These are phyloP conservation scores for Rhizophagus sp. DNA, from an alignment of 192 early-diverging fungal genomes.

Conservation along the genomic window DNA sequence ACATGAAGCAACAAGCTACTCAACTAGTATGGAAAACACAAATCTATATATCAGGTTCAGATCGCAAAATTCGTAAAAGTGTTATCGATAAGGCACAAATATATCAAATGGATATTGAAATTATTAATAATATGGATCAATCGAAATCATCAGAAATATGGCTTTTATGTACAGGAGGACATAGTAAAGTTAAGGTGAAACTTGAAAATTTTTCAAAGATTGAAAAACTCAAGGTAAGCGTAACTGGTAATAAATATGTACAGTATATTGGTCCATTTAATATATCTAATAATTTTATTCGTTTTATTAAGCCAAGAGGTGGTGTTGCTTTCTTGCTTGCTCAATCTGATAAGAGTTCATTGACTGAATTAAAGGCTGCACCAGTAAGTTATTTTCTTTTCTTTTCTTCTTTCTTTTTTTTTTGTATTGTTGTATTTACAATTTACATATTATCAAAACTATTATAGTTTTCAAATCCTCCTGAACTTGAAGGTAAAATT, in stretches of 20 bases:
- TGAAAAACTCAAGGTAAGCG: not conserved
- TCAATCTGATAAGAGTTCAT: not conserved
- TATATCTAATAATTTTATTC: not conserved
- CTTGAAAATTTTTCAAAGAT: not conserved
- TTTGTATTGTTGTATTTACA: not conserved
- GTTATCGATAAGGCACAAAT: not conserved
- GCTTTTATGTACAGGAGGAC: not conserved
- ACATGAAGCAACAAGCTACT: not conserved
- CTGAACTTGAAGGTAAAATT: not conserved
- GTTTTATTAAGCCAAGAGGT: not conserved
- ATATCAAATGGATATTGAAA: not conserved
- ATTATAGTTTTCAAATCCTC: not conserved
- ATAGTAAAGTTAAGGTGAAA: not conserved
- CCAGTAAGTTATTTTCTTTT: not conserved
- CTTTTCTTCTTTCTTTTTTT: not conserved
- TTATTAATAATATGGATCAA: not conserved
- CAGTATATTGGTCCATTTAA: not conserved
- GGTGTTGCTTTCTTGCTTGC: not conserved
- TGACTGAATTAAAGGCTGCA: not conserved
- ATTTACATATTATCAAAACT: not conserved
- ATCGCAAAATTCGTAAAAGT: not conserved
- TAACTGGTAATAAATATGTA: too few species aligned
- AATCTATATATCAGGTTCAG: not conserved
- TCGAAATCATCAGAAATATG: not conserved
- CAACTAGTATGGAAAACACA: not conserved